These are phyloP conservation scores for Polytrichum commune DNA, from an alignment of 225 moss, liverwort and hornwort species.

Conservation along the genomic window DNA sequence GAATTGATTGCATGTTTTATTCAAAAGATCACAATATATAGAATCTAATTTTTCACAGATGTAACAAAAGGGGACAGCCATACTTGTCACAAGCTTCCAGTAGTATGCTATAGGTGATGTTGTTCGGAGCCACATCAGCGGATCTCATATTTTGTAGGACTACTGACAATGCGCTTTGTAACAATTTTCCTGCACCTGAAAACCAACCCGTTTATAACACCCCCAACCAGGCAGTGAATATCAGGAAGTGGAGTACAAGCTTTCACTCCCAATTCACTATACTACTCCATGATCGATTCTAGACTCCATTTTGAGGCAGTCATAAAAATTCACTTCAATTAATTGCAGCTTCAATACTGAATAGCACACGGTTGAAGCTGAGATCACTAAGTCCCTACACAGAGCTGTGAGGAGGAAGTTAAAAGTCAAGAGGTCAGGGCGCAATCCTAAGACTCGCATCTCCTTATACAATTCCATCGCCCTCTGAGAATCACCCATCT, in stretches of 20 bases:
- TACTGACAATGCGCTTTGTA: conserved; percentile 39
- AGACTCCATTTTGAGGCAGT: too few species aligned
- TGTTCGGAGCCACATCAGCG: conserved; percentile 47
- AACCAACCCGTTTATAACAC: too few species aligned
- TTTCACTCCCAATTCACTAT: too few species aligned
- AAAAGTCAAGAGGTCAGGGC: conserved; percentile 52
- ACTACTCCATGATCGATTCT: too few species aligned
- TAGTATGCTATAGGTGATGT: conserved; percentile 62
- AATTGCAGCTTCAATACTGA: too few species aligned
- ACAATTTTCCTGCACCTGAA: conserved; percentile 64
- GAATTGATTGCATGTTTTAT: too few species aligned
- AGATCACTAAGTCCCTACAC: conserved; percentile 33
- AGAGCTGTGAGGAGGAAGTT: conserved; percentile 76
- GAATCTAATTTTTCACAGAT: not conserved
- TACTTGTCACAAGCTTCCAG: conserved; percentile 76
- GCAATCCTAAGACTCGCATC: conserved; percentile 29
- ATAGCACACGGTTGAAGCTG: too few species aligned
- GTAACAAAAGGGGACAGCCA: conserved; percentile 5
- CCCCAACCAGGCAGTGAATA: too few species aligned
- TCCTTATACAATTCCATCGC: conserved; percentile 59
- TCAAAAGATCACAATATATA: not conserved
- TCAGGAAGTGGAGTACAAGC: too few species aligned
- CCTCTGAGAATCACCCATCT: conserved; percentile 67
- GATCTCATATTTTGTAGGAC: conserved; percentile 61
- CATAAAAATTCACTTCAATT: too few species aligned